Evolutionary conservation across 2,329 filamentous ascomycete genomes (phyloP), one percentile per base, ranked within the genome.

Genomic region (Sodiomyces alkalinus): DNA sequence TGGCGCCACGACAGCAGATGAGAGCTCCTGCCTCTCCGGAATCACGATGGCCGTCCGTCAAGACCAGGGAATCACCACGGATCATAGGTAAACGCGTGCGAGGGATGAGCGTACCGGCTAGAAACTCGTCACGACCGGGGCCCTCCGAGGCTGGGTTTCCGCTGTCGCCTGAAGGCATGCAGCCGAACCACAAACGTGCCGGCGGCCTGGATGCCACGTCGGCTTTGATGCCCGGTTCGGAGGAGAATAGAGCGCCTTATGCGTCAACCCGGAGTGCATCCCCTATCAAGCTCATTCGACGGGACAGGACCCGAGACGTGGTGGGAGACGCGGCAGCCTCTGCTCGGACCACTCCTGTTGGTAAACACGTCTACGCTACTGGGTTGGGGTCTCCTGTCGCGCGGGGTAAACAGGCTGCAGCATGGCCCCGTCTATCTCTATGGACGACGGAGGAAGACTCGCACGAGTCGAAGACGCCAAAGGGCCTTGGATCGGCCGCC

Each of bases 281-380:
- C 11, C 32, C 36, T 4, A 21, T 31, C 15, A 38, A 36, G 28
- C 12, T 26, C 16, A 20, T 37, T 7, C 18, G 29, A 7, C 32
- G 23, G 8, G 22, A 15, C 12, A 20, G 29, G n/a, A n/a, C 3
- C 14, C 10, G 9, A 27, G 26, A n/a, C n/a, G n/a, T n/a, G n/a
- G n/a, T n/a, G n/a, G n/a, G n/a, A 8, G 22, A 17, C 11, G 28
- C 13, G 3, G n/a, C 28, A 8, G 31, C 22, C 13, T 21, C 34
- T 9, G 29, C 30, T 2, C 7, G 24, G 5, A 33, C 34, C 15
- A 37, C 9, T 4, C 23, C 23, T 7, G 14, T 25, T 7, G 23
- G 14, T n/a, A n/a, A 5, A 7, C 14, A 11, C 5, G 9, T 8
- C 18, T 19, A 27, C 3, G 21, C 26, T 5, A 27, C 26, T 8